Evolutionary conservation across 129 eudicot genomes (phyloP).

Genomic region (Rutidosis leptorrhynchoides): DNA sequence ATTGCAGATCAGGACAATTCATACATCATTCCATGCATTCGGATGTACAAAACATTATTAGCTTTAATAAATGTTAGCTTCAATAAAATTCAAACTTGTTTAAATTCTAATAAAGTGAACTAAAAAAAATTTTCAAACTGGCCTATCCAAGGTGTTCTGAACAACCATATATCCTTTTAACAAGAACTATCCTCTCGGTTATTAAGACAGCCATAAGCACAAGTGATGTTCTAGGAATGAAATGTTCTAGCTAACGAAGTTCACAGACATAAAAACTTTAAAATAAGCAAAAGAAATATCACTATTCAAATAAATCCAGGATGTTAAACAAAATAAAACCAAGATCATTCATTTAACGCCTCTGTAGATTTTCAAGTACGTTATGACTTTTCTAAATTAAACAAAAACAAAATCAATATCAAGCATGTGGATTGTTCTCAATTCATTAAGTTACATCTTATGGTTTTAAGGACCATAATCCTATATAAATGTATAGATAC

Average conservation of each 20-base stretch:
- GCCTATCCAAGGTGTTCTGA: not conserved
- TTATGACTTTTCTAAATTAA: not conserved
- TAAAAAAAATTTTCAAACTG: not conserved
- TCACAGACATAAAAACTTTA: conserved; percentile 4
- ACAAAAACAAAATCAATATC: not conserved
- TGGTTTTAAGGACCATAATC: conserved; percentile 3
- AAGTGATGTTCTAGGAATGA: not conserved
- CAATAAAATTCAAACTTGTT: not conserved
- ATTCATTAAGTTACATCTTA: not conserved
- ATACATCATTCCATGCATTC: not conserved
- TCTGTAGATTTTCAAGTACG: conserved; percentile 12
- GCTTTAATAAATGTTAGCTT: not conserved
- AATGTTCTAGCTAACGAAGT: conserved; percentile 2
- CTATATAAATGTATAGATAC: conserved; percentile 1
- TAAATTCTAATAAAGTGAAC: not conserved
- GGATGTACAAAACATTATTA: not conserved
- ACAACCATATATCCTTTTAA: not conserved
- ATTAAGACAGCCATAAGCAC: not conserved
- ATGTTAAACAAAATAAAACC: conserved; percentile 7
- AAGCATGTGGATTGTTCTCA: not conserved
- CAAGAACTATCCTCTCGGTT: not conserved
- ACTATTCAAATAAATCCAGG: not conserved
- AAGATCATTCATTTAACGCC: not conserved
- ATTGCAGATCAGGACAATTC: not conserved
- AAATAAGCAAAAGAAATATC: not conserved